These are phyloP conservation scores for Cubamyces sp. DNA, from an alignment of 768 basidiomycete species.

Conservation along the genomic window DNA sequence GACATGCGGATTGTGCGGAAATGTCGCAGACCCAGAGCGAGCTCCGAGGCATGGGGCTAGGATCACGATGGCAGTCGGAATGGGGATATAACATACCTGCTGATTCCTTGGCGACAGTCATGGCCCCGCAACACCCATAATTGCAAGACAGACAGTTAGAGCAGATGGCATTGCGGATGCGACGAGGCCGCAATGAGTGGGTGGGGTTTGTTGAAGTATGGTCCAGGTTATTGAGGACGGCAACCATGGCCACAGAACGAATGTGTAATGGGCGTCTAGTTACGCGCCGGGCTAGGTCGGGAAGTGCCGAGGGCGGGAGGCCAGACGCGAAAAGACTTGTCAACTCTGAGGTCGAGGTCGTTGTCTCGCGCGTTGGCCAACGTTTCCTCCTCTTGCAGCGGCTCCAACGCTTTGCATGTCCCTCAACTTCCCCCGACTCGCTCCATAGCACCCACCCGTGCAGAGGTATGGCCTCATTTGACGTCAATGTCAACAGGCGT, in stretches of 20 bases:
- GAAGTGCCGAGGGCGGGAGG: constrained; percentile 12
- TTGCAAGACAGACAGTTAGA: too few relatives aligned
- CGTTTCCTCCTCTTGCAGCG: constrained; percentile 12
- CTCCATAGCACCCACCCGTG: constrained; percentile 26
- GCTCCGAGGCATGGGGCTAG: background rate
- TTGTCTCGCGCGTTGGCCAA: constrained; percentile 17
- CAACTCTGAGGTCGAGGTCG: constrained; percentile 23
- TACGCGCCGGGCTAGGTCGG: constrained; percentile 1
- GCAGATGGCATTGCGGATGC: too few relatives aligned
- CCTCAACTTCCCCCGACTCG: constrained; percentile 15
- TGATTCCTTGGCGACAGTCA: background rate
- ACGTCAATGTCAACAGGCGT: background rate
- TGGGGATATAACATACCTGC: too few relatives aligned
- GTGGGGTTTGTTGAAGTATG: too few relatives aligned
- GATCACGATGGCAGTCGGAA: background rate
- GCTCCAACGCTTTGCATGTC: constrained; percentile 25
- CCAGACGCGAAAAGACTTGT: constrained; percentile 22
- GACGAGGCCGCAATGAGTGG: too few relatives aligned
- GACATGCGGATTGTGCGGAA: background rate
- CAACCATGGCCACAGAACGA: too few relatives aligned
- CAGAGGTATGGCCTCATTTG: constrained; percentile 18
- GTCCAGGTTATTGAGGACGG: too few relatives aligned
- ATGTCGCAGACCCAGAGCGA: background rate
- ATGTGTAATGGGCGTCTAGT: background rate
- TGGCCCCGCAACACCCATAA: too few relatives aligned